Evolutionary conservation across 345 rosid genomes (phyloP), one percentile per base, ranked within the genome.

Genomic region (Gossypium stocksii): DNA sequence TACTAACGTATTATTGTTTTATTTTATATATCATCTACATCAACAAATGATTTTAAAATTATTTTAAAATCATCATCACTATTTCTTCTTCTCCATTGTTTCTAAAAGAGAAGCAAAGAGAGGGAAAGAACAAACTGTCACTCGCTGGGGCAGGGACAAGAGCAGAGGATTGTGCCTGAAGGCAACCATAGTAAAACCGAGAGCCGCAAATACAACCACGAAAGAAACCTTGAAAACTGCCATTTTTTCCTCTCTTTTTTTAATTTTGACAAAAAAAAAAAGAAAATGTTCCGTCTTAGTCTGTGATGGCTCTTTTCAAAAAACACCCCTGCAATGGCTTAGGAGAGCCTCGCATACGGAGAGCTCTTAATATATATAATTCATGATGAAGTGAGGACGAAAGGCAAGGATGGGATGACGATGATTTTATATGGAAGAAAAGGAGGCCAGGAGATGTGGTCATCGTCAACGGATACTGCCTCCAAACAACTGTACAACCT

Each of bases 121-220:
- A 53, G 76, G 20, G 66, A 2, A 7, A 57, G 51, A 52, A 20
- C 77, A 71, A 22, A 94, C 97, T 97, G 57, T 94, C 97, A 77
- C 91, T 91, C 78, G 88, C 77, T 1, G 97, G 97, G 73, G 93
- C 86, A 29, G 95, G 93, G n/a, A 94, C 87, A 12, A 97, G 93
- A 77, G 90, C 85, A 11, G 54, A 1, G 73, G 86, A 75, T 77
- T 90, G 93, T 38, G 92, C 93, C 23, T 75, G 87, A 84, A 80
- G 13, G 80, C 79, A 74, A 72, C 23, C 41, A 85, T 66, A 78
- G 81, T 77, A 61, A 87, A 76, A 34, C 85, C 61, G 66, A 88
- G 81, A 57, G 74, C 79, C 25, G 80, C 48, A 8, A 68, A 78
- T 62, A 85, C 73, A 38, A 83, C 86, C 45, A 77, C 86, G 9